Evolutionary conservation across 768 basidiomycete genomes (phyloP), one percentile per base, ranked within the genome.

Genomic region (Agaricus sinodeliciosus): DNA sequence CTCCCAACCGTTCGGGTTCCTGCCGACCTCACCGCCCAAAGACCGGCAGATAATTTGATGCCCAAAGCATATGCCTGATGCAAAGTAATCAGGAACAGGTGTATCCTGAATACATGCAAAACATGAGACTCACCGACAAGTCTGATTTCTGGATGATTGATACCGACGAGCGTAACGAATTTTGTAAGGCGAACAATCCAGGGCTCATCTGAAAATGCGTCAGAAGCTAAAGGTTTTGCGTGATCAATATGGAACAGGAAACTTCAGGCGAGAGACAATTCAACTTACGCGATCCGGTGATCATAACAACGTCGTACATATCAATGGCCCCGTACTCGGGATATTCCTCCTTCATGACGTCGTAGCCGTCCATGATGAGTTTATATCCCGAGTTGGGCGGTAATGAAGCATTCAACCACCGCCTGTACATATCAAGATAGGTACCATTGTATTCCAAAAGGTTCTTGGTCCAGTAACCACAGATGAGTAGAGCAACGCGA

Each of bases 61-160:
- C 0, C 90, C 93, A 58, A 94, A 98, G 66, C 94, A 98, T 44
- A 96, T 87, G 0, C 91, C 87, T 88, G 59, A 26, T 8, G 31
- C 4, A 31, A 11, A 31, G 31, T 31, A 11, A 11, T 31, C 6
- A 31, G 31, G 8, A 31, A 31, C 2, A 11, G 11, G 9, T 31
- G 26, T 22, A n/a, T 4, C 3, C 4, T 22, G 15, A 28, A 6
- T 22, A 22, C 22, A 3, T 22, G 9, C 13, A 1, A 31, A 4
- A 16, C 8, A 8, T 12, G 7, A 45, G 13, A 60, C 67, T 47
- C 52, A 84, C 85, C 93, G 31, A 95, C 79, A 15, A 45, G 13
- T 16, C 43, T 7, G 31, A 31, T 11, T 31, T 31, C 31, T 2
- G 31, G 31, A 11, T 31, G 31, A 11, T 31, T 31, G 31, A 31